Base-by-base conservation (phyloP, 257 asterid genomes). In the Linaria vulgaris region DNA sequence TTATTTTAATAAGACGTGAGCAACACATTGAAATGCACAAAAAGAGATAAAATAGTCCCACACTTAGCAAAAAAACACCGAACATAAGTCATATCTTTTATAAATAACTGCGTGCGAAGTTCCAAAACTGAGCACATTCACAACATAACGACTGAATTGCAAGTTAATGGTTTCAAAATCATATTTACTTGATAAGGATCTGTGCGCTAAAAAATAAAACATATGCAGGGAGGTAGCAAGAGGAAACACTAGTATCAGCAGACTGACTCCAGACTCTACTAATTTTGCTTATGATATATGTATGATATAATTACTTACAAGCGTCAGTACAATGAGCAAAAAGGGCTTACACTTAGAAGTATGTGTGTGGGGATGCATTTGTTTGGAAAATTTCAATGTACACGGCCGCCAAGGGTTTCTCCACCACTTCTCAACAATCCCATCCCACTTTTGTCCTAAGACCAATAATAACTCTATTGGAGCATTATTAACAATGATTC, bases 301-400 rank as follows among this genome's bases (percentile, higher is more conserved):
- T 64, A 53, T 31, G 13, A 53, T 48, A 66, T 67, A 73, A 68
- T 27, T n/a, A 27, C 3, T 66, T 67, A 76, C 77, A 69, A 70
- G 72, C 49, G 37, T 74, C 64, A 74, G 70, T 60, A 64, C 61
- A 67, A 70, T 38, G 70, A 68, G 75, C 68, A 73, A 67, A 77
- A 76, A 59, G 61, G 82, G 81, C 85, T 79, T 76, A 79, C 85
- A 74, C 67, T 79, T 73, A 53, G 78, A 70, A 71, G 79, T 66
- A 75, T 72, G 79, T 70, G 69, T 54, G 72, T 56, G 64, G 64
- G 75, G 64, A 72, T 69, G 79, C 82, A 73, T 73, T 75, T 70
- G 85, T 76, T 79, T 67, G 80, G 79, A 73, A 76, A 71, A 47
- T 46, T 58, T 74, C 64, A 70, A 69, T 60, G 59, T 74, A 71